These are phyloP conservation scores for Clarireedia hainanense DNA, from an alignment of 2,329 filamentous ascomycete species.

Conservation along the genomic window DNA sequence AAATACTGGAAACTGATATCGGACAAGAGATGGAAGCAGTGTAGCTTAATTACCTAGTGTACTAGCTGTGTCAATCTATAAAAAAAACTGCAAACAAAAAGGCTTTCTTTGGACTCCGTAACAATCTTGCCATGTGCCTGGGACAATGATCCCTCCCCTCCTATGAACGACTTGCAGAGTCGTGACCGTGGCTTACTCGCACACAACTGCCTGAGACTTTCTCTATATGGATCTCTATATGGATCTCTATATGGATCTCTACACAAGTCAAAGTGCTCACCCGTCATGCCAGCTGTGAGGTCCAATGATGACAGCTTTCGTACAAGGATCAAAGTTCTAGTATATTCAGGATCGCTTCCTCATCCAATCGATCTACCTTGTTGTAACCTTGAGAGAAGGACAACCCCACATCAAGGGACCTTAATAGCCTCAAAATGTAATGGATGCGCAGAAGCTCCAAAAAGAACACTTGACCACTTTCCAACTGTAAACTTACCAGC, in stretches of 20 bases:
- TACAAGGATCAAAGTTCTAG: not conserved
- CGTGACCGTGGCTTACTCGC: too few relatives aligned
- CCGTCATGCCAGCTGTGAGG: not conserved
- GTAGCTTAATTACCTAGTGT: not conserved
- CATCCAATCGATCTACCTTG: not conserved
- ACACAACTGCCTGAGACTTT: too few relatives aligned
- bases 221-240: not conserved
- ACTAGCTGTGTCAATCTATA: not conserved
- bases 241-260: not conserved
- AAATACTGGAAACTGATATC: not conserved
- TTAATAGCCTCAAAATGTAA: slow-evolving; percentile 1
- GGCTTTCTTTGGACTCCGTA: not conserved
- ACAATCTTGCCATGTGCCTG: not conserved
- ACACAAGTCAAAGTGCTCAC: too few relatives aligned
- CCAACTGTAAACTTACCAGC: not conserved
- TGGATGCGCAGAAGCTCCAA: not conserved
- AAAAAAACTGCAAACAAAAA: not conserved
- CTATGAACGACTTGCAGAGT: too few relatives aligned
- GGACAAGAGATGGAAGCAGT: not conserved
- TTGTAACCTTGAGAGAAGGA: too few relatives aligned
- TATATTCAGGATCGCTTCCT: not conserved
- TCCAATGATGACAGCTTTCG: not conserved
- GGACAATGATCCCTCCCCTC: not conserved
- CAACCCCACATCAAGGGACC: slow-evolving; percentile 4
- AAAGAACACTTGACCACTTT: slow-evolving; percentile 9